Evolutionary conservation across 2,329 filamentous ascomycete species (phyloP), one percentile per base, ranked within the genome.

Genomic region (Fusarium tupiense): DNA sequence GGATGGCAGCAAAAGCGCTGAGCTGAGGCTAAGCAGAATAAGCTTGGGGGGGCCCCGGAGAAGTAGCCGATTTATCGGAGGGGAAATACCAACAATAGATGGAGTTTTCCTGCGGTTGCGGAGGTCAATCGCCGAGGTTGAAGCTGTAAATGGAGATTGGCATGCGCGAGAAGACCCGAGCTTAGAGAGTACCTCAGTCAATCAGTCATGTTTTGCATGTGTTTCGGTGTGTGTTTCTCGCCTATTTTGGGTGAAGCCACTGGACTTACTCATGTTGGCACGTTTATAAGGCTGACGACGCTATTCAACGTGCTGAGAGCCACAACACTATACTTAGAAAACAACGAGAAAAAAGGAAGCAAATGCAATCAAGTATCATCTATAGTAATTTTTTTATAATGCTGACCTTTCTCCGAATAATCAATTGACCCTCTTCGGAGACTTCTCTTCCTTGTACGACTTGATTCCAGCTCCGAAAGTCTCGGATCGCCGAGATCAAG

Each of bases 111-210:
- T 56, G n/a, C 43, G 50, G 40, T 58, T 66, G 61, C 64, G 70
- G 71, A 71, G 68, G 60, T 67, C 53, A 59, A 74, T 66, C 71
- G 59, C 72, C 72, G 72, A 74, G 72, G 72, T 72, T 54, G 50
- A 54, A 54, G 33, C 14, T 26, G 54, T 61, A 61, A 61, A 40
- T 46, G 61, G 35, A 67, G 37, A 67, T 66, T 14, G 31, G 50
- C 53, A 69, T 69, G 57, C 64, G 67, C 72, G 72, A 68, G 61
- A 75, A 72, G 66, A 72, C 57, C 65, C 71, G 71, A 69, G 58
- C 59, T 31, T 46, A 50, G 49, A 50, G 38, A 61, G 43, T 47
- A 26, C 12, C 44, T 47, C 24, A 47, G 35, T 69, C 12, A 43
- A n/a, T 69, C 50, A 69, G 24, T 57, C 35, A 52, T 37, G 43